phyloP scores from a whole-genome alignment of 2,329 filamentous ascomycete genomes.

The Endoconidiophora polonica region DNA sequence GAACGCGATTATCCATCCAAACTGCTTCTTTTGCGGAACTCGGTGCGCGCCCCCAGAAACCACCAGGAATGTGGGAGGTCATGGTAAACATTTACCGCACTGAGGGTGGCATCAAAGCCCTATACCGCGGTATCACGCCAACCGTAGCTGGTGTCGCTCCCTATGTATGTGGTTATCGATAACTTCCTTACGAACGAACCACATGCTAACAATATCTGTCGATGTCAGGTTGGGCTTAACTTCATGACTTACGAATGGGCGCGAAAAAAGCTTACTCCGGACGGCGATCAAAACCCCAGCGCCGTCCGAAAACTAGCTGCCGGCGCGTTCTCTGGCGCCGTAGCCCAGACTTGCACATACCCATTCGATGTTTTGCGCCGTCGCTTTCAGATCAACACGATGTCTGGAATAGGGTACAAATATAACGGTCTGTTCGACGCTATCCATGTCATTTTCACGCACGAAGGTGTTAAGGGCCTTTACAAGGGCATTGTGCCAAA shows the following conservation, averaged over 20 bases:
- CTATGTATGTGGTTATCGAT: conserved; percentile 42
- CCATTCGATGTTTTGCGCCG: conserved; percentile 93
- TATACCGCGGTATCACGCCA: conserved; percentile 90
- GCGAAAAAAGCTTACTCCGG: conserved; percentile 66
- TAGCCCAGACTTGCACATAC: conserved; percentile 96
- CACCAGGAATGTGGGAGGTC: conserved; percentile 87
- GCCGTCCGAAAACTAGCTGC: conserved; percentile 69
- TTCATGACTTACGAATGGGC: conserved; percentile 97
- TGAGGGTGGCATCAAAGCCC: conserved; percentile 66
- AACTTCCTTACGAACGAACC: not conserved
- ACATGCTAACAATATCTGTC: conserved; percentile 1
- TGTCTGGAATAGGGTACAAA: conserved; percentile 94
- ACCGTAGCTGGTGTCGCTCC: conserved; percentile 91
- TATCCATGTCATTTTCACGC: conserved; percentile 58
- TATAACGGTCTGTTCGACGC: conserved; percentile 82
- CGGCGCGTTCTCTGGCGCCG: conserved; percentile 84
- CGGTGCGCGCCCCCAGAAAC: conserved; percentile 42
- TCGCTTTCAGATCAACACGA: conserved; percentile 96
- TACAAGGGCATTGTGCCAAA: conserved; percentile 97
- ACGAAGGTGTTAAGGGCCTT: conserved; percentile 71
- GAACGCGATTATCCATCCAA: conserved; percentile 90
- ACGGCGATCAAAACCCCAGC: conserved; percentile 71
- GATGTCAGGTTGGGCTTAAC: conserved; percentile 68
- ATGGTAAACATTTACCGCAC: conserved; percentile 72
- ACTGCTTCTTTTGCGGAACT: conserved; percentile 85